Evolutionary conservation across 495 filamentous ascomycete species (phyloP).

Genomic region (Trichoderma asperelloides): DNA sequence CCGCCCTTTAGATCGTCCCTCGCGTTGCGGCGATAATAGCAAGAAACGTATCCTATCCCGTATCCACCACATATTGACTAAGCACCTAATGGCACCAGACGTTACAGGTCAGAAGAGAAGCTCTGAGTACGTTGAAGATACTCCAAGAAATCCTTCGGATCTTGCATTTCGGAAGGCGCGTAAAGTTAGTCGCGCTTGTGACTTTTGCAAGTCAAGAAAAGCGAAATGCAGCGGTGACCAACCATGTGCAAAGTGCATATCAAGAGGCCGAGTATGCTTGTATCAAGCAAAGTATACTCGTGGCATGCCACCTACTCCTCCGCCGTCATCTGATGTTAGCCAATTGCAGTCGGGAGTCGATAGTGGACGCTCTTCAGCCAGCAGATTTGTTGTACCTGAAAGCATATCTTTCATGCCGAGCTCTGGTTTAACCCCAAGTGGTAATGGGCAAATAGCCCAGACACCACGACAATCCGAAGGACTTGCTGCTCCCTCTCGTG

Average conservation of each 20-base stretch:
- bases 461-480: neutral
- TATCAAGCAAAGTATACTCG: constrained; percentile 39
- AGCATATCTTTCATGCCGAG: neutral
- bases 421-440: constrained; percentile 9
- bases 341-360: neutral
- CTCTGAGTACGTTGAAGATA: neutral
- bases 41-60: neutral
- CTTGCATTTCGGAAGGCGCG: neutral
- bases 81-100: neutral
- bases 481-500: constrained; percentile 18
- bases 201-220: constrained; percentile 40
- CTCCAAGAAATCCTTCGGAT: neutral
- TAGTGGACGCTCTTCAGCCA: neutral
- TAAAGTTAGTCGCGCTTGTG: constrained; percentile 37
- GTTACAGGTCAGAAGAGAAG: neutral
- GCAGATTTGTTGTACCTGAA: neutral
- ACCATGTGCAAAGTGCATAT: constrained; percentile 34
- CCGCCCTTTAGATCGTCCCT: neutral
- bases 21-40: neutral
- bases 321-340: neutral
- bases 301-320: constrained; percentile 35
- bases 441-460: constrained; percentile 7
- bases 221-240: constrained; percentile 37
- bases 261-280: constrained; percentile 31
- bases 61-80: neutral